Percentiles rank a stretch among this genome's conserved stretches.
phyloP scores from a whole-genome alignment of 2,329 filamentous ascomycete genomes.

The Nemania abortiva region DNA sequence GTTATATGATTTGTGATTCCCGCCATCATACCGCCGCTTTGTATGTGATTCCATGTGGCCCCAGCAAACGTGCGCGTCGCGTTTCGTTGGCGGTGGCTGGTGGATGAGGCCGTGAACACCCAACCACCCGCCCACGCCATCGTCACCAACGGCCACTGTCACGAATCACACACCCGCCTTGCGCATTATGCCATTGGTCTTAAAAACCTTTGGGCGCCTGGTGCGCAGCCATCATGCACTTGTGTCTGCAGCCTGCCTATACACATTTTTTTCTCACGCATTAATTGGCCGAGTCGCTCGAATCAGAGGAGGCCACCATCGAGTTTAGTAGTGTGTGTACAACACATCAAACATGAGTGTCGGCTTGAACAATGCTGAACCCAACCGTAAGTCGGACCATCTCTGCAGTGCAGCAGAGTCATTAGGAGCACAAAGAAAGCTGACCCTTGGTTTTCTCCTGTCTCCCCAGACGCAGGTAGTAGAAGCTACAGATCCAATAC shows the following conservation, averaged over 20 bases:
- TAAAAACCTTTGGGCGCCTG: constrained; percentile 38
- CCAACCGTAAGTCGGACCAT: constrained; percentile 36
- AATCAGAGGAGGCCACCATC: constrained; percentile 29
- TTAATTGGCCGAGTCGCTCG: constrained; percentile 33
- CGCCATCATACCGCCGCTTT: not conserved
- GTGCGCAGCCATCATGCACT: constrained; percentile 32
- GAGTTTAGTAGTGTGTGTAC: constrained; percentile 17
- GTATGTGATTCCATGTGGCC: constrained; percentile 1
- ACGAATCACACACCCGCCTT: constrained; percentile 39
- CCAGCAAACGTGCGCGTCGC: constrained; percentile 18
- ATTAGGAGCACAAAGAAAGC: constrained; percentile 1
- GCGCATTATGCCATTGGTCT: constrained; percentile 41
- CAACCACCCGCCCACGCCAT: constrained; percentile 40
- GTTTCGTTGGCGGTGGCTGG: constrained; percentile 40
- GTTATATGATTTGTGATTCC: not conserved
- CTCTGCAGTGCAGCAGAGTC: not conserved
- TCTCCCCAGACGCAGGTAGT: constrained; percentile 40
- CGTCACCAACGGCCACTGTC: constrained; percentile 21
- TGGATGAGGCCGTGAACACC: constrained; percentile 15
- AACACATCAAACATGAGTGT: constrained; percentile 39
- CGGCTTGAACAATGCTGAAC: constrained; percentile 35
- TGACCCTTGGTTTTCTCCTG: constrained; percentile 20
- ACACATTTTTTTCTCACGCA: constrained; percentile 5
- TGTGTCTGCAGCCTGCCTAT: constrained; percentile 30
- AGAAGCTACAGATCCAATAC: constrained; percentile 35